A percentile compares a stretch with the other conserved stretches of the same genome.
Evolutionary conservation across 225 moss, liverwort and hornwort species (phyloP).

Genomic region (Pseudisothecium myosuroides): DNA sequence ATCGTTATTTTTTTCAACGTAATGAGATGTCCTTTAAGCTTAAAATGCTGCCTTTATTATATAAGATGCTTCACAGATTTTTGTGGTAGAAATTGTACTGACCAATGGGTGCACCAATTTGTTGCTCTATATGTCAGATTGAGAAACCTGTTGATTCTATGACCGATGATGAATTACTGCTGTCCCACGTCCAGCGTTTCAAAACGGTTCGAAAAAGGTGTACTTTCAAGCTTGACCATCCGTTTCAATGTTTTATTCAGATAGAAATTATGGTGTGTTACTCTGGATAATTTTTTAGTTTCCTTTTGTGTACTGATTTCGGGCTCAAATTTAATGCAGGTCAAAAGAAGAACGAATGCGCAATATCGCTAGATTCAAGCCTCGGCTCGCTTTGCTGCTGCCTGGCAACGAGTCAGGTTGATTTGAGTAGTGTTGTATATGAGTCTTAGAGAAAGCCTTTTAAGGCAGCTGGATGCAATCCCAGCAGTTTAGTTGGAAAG

Average conservation of each 20-base stretch:
- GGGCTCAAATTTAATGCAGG: constrained; percentile 17
- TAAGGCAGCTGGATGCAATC: constrained; percentile 2
- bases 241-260: neutral
- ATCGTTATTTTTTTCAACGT: neutral
- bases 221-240: neutral
- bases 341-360: constrained; percentile 58
- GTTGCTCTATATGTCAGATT: constrained; percentile 1
- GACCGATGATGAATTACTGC: constrained; percentile 43
- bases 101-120: neutral
- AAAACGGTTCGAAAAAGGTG: constrained; percentile 76
- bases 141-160: constrained; percentile 24
- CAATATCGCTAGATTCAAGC: constrained; percentile 74
- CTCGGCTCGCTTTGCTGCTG: constrained; percentile 66
- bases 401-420: constrained; percentile 56
- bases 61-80: neutral
- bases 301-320: neutral
- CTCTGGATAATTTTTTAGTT: neutral
- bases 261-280: neutral
- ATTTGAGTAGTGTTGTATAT: neutral
- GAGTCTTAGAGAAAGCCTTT: neutral
- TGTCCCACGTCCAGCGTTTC: constrained; percentile 58
- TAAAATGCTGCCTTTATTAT: neutral
- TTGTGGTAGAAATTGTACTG: neutral
- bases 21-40: neutral
- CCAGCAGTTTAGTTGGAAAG: constrained; percentile 10